Percentiles rank a stretch among this genome's conserved stretches.
Evolutionary conservation across 2,329 filamentous ascomycete species (phyloP).

Genomic region (Phoma sp.): DNA sequence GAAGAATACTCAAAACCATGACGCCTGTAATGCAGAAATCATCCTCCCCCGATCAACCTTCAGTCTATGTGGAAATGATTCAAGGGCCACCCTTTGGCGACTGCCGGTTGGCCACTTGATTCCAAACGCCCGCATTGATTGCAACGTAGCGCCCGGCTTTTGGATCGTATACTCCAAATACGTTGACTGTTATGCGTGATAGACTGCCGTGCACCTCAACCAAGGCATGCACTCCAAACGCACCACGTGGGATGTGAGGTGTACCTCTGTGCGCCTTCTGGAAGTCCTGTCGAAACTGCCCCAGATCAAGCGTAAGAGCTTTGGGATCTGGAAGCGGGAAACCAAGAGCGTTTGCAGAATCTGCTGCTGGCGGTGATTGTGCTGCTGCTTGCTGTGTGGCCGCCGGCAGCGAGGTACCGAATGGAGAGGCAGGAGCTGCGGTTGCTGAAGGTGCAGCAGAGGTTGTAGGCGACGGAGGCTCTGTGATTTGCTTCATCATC

Average conservation of each 20-base stretch:
- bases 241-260: slow-evolving; percentile 52
- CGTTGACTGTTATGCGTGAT: slow-evolving; percentile 54
- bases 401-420: slow-evolving; percentile 20
- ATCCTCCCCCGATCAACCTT: no score
- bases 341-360: slow-evolving; percentile 29
- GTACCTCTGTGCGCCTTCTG: slow-evolving; percentile 26
- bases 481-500: slow-evolving; percentile 19
- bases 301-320: slow-evolving; percentile 37
- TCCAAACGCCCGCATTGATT: slow-evolving; percentile 36
- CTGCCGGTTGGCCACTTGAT: slow-evolving; percentile 44
- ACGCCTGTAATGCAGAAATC: no score
- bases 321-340: slow-evolving; percentile 36
- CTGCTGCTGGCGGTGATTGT: slow-evolving; percentile 12
- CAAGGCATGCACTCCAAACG: slow-evolving; percentile 54
- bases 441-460: slow-evolving; percentile 10
- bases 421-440: slow-evolving; percentile 12
- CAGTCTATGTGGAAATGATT: no score
- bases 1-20: no score
- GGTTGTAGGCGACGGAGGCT: slow-evolving; percentile 12
- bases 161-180: slow-evolving; percentile 56
- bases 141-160: slow-evolving; percentile 48
- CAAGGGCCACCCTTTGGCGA: slow-evolving; percentile 47
- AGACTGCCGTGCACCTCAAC: slow-evolving; percentile 55
- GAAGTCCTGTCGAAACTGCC: slow-evolving; percentile 34
- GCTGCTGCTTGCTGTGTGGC: slow-evolving; percentile 24